phyloP scores from a whole-genome alignment of 495 filamentous ascomycete genomes.

The Daldinia vernicosa region DNA sequence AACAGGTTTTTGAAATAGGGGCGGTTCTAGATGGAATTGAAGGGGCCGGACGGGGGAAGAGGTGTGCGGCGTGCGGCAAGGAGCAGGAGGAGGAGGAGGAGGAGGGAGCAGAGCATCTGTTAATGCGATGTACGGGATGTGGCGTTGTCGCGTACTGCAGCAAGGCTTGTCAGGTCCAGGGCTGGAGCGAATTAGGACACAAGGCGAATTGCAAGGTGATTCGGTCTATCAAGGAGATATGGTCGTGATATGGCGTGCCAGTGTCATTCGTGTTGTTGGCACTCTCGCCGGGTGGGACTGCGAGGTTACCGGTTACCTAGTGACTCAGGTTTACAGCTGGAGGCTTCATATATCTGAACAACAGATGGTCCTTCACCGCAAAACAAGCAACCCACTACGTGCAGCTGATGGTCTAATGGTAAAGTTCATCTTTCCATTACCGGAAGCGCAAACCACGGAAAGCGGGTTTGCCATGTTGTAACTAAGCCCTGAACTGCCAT shows the following conservation, averaged over 20 bases:
- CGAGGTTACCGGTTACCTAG: too few relatives aligned
- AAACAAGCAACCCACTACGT: not conserved
- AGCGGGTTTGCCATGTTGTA: not conserved
- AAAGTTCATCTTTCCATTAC: not conserved
- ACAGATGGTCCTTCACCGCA: not conserved
- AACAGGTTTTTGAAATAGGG: slow-evolving; percentile 46
- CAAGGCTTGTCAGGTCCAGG: slow-evolving; percentile 55
- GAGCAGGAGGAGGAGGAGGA: slow-evolving; percentile 21
- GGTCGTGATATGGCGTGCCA: slow-evolving; percentile 29
- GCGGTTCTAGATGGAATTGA: slow-evolving; percentile 30
- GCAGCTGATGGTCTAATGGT: not conserved
- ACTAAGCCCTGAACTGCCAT: not conserved
- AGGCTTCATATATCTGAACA: not conserved
- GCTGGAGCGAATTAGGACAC: slow-evolving; percentile 54
- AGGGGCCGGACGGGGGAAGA: slow-evolving; percentile 17
- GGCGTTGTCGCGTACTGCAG: slow-evolving; percentile 52
- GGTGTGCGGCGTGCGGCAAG: slow-evolving; percentile 42
- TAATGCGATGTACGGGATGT: slow-evolving; percentile 55
- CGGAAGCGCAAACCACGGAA: not conserved
- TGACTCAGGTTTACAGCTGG: not conserved
- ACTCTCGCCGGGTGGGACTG: not conserved
- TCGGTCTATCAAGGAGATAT: slow-evolving; percentile 51
- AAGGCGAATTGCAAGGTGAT: slow-evolving; percentile 56
- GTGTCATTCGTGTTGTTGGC: not conserved
- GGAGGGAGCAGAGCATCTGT: slow-evolving; percentile 2